Percentiles rank a stretch among this genome's conserved stretches.
Evolutionary conservation across 495 filamentous ascomycete species (phyloP).

Genomic region (Aspergillus sclerotiicarbonarius): DNA sequence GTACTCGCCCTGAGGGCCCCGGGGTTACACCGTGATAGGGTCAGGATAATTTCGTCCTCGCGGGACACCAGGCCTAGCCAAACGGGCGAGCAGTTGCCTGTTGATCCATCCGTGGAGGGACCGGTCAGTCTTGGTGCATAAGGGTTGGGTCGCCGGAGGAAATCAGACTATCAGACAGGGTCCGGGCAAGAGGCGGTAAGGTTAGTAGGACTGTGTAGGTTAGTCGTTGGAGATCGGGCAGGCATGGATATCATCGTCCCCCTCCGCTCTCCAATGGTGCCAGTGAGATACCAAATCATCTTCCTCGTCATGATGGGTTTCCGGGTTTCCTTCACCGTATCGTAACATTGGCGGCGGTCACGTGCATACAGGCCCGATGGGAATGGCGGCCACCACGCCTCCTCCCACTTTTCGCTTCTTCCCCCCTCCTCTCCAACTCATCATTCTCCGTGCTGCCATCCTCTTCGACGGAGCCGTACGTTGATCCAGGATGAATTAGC

Average conservation of each 20-base stretch:
- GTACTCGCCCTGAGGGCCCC: slow-evolving; percentile 18
- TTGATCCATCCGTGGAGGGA: slow-evolving; percentile 2
- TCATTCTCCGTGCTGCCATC: not conserved
- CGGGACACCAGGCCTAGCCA: slow-evolving; percentile 2
- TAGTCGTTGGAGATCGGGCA: too few relatives aligned
- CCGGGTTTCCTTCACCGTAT: not conserved
- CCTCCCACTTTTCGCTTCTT: not conserved
- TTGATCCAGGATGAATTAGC: not conserved
- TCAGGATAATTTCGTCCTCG: not conserved
- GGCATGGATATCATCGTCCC: too few relatives aligned
- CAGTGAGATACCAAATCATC: not conserved
- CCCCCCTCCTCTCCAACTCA: not conserved
- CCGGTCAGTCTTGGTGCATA: slow-evolving; percentile 9
- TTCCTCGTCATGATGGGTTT: not conserved
- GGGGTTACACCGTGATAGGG: slow-evolving; percentile 14
- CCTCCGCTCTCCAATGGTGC: not conserved
- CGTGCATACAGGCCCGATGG: not conserved
- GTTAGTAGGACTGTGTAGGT: too few relatives aligned
- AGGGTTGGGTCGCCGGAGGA: not conserved
- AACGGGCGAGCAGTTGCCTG: slow-evolving; percentile 7
- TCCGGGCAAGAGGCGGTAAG: too few relatives aligned
- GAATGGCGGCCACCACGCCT: not conserved
- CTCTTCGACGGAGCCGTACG: not conserved
- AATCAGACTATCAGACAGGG: too few relatives aligned
- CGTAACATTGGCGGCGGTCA: not conserved